Base-by-base conservation (phyloP, 2,329 filamentous ascomycete genomes). In the Alternaria viburni region DNA sequence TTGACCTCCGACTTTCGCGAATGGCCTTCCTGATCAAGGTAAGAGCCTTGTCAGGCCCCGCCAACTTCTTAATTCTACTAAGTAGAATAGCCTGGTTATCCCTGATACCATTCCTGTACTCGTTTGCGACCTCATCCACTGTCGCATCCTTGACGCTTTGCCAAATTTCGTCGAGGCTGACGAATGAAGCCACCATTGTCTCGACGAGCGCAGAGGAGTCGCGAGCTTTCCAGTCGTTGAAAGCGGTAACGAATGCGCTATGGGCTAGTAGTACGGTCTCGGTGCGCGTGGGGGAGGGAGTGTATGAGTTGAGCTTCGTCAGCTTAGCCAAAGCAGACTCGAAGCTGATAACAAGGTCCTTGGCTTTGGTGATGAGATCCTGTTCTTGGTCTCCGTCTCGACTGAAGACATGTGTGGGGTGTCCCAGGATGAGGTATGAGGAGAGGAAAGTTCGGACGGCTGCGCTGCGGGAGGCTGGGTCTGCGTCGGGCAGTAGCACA, bases 111-210 rank as follows among this genome's bases (percentile, higher is more conserved):
- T 93, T 87, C 36, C 89, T 88, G 74, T 94, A 95, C n/a, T 93
- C 88, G 17, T 88, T 88, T 1, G 91, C 88, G 3, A 93, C 91
- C 15, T 89, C 88, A 43, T 90, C 89, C 51, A 92, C 89, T 0
- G 89, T 91, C 56, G 90, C 89, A 71, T 93, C 89, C 77, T 93
- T 93, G 76, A 96, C 91, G 3, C 90, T 92, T 75, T 93, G 91
- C 85, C 91, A 91, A 51, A 95, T 95, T 36, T 90, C 90, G 73
- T 96, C 92, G 3, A 96, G 86, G 75, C 93, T 92, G 17, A 94
- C 91, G 77, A 95, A 94, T 68, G 93, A 91, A 73, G 92, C 86
- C n/a, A 95, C 85, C 92, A 96, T 94, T 59, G 93, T 90, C 71
- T 94, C 91, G 56, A 95, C 88, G 5, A 96, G 83, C 0, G 91